A percentile compares a stretch with the other conserved stretches of the same genome.
Conservation (phyloP, 352 stramenopile genomes). For the Pythium periplocum region DNA sequence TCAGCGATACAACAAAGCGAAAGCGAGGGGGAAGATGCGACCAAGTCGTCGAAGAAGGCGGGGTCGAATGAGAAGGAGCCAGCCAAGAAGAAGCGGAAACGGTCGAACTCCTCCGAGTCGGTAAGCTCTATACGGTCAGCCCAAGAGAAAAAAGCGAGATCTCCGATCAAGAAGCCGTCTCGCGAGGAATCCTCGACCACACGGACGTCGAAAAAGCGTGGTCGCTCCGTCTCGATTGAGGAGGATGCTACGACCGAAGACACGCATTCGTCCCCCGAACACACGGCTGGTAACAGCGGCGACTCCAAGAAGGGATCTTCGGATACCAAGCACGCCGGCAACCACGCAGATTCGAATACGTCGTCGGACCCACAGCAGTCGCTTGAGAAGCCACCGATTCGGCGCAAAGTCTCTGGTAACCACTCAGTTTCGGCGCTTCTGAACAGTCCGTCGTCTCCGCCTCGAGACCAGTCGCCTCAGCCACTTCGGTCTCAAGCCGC, state of each 20-base stretch:
- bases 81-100: constrained; percentile 13
- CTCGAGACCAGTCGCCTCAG: constrained; percentile 7
- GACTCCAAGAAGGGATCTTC: too few relatives aligned
- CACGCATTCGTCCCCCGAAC: too few relatives aligned
- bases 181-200: too few relatives aligned
- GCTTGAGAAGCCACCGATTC: constrained; percentile 19
- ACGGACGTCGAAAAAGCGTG: too few relatives aligned
- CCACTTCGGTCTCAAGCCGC: constrained; percentile 10
- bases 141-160: constrained; percentile 9
- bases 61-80: constrained; percentile 1
- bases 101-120: constrained; percentile 12
- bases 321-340: too few relatives aligned
- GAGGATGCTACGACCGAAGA: too few relatives aligned
- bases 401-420: constrained; percentile 28
- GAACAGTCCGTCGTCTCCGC: constrained; percentile 55
- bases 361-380: constrained; percentile 1
- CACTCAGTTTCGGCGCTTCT: constrained; percentile 72
- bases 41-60: constrained; percentile 4
- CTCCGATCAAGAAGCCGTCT: not conserved
- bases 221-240: too few relatives aligned
- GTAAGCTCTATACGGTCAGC: constrained; percentile 6
- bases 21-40: constrained; percentile 13
- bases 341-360: too few relatives aligned
- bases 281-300: too few relatives aligned
- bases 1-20: constrained; percentile 30